Percentiles rank a stretch among this genome's conserved stretches.
Conservation (phyloP, 2,329 filamentous ascomycete species). For the Penicillium sp. region DNA sequence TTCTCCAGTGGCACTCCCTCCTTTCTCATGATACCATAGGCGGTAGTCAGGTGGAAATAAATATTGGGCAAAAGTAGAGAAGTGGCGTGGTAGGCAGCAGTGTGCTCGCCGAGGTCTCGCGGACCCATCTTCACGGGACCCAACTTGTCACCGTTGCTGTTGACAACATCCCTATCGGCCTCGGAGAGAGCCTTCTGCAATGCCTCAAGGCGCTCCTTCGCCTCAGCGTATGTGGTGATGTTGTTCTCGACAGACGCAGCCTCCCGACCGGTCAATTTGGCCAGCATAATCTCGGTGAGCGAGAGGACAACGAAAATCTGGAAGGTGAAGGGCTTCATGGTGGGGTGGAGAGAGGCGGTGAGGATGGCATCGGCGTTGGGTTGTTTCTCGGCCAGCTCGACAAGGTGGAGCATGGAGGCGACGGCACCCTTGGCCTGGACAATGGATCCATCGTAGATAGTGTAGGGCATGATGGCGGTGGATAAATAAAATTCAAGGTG, state of each 20-base stretch:
- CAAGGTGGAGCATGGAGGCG: slow-evolving; percentile 23
- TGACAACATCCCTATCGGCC: slow-evolving; percentile 30
- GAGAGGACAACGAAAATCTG: slow-evolving; percentile 26
- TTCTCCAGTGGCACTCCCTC: slow-evolving; percentile 20
- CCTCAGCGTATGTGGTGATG: slow-evolving; percentile 18
- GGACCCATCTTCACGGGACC: slow-evolving; percentile 15
- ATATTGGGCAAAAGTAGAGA: slow-evolving; percentile 18
- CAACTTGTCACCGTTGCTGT: slow-evolving; percentile 12
- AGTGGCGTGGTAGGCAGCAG: slow-evolving; percentile 12
- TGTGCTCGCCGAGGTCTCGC: slow-evolving; percentile 3
- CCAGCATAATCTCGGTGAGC: slow-evolving; percentile 23
- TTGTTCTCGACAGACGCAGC: slow-evolving; percentile 16
- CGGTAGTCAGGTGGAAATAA: slow-evolving; percentile 20
- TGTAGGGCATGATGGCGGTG: slow-evolving; percentile 10
- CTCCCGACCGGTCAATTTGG: slow-evolving; percentile 25
- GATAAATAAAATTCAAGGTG: background rate
- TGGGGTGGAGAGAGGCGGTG: slow-evolving; percentile 13
- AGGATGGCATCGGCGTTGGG: slow-evolving; percentile 13
- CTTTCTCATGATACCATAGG: slow-evolving; percentile 22
- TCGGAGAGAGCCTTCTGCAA: slow-evolving; percentile 16
- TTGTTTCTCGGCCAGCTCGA: slow-evolving; percentile 21
- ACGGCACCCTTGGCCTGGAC: slow-evolving; percentile 20
- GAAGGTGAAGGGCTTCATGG: slow-evolving; percentile 22
- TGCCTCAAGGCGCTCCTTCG: slow-evolving; percentile 23
- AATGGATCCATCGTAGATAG: slow-evolving; percentile 29